Evolutionary conservation across 2,329 filamentous ascomycete genomes (phyloP), one percentile per base, ranked within the genome.

Genomic region (Emericellopsis atlantica): DNA sequence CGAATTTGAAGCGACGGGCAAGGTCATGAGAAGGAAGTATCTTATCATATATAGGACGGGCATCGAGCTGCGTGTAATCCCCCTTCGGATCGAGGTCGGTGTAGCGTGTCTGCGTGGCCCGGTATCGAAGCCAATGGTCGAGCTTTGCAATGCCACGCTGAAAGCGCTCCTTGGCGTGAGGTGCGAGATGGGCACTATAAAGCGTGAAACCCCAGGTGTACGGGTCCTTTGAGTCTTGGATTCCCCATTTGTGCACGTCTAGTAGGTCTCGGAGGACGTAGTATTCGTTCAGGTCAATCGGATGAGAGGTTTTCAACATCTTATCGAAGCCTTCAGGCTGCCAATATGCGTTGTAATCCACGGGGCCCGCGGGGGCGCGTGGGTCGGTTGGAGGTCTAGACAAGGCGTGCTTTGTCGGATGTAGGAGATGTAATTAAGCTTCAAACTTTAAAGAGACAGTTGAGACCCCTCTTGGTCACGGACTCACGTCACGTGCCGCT

Each of bases 11-110:
- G 15, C 39, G 31, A 9, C 32, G 31, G 15, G 39, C 39, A 1
- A 43, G 18, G 4, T 51, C 51, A 32, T 32, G 31, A 32, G 31
- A 32, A 12, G 31, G 31, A 12, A 32, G 15, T 6, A 32, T 32
- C 31, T 32, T 32, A 12, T 15, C 6, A 32, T 12, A 12, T 12
- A 15, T 32, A 15, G 31, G 31, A 32, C 31, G 31, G 11, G 31
- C 31, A 32, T 32, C 31, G 31, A 32, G 31, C 15, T 32, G 31
- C 4, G 31, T 32, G 31, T 15, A 32, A 32, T 32, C 31, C 3
- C 15, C 31, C 3, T 12, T 4, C 6, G 31, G 31, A 12, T 32
- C 31, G 11, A 32, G 31, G 15, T 15, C 31, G 3, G 11, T 32
- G 31, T 32, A 32, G 11, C 31, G 31, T 15, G 3, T 12, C 31